Conservation (phyloP, 306 rosid genomes). For the Pterocarpus santalinus region DNA sequence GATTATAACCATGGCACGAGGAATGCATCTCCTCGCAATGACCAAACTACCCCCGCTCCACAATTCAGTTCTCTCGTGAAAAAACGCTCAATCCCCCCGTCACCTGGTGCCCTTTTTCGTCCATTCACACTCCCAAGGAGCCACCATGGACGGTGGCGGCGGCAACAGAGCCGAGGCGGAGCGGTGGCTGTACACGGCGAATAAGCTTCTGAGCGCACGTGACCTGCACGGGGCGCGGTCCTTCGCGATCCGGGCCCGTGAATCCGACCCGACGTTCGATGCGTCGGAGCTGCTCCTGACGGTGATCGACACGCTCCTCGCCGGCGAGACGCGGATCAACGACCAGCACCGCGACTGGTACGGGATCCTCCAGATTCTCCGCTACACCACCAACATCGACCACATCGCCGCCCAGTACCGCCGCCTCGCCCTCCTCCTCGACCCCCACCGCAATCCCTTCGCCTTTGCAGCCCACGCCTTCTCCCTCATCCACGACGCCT, state of each 20-base stretch:
- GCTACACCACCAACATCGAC: slow-evolving; percentile 75
- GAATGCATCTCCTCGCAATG: background rate
- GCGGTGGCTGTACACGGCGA: slow-evolving; percentile 89
- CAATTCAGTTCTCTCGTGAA: background rate
- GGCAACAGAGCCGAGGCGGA: slow-evolving; percentile 78
- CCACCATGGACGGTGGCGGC: slow-evolving; percentile 53
- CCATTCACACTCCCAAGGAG: background rate
- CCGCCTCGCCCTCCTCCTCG: slow-evolving; percentile 80
- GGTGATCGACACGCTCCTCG: slow-evolving; percentile 82
- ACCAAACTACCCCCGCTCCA: slow-evolving; percentile 38
- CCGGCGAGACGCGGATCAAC: slow-evolving; percentile 74
- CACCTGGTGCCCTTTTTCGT: slow-evolving; percentile 5
- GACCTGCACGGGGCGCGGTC: slow-evolving; percentile 81
- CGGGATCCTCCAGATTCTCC: slow-evolving; percentile 75
- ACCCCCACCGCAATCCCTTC: slow-evolving; percentile 67
- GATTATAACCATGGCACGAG: background rate
- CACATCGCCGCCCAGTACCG: slow-evolving; percentile 82
- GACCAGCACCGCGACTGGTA: slow-evolving; percentile 76
- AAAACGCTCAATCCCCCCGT: background rate
- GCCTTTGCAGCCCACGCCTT: slow-evolving; percentile 78
- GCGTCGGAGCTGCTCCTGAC: slow-evolving; percentile 75
- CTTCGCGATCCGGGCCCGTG: slow-evolving; percentile 92
- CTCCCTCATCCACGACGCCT: slow-evolving; percentile 80
- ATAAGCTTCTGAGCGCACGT: slow-evolving; percentile 79
- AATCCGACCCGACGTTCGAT: slow-evolving; percentile 78